Percentiles rank a stretch among this genome's conserved stretches.
Conservation (phyloP, 139 green algal species). For the Astrephomene gubernaculifera region DNA sequence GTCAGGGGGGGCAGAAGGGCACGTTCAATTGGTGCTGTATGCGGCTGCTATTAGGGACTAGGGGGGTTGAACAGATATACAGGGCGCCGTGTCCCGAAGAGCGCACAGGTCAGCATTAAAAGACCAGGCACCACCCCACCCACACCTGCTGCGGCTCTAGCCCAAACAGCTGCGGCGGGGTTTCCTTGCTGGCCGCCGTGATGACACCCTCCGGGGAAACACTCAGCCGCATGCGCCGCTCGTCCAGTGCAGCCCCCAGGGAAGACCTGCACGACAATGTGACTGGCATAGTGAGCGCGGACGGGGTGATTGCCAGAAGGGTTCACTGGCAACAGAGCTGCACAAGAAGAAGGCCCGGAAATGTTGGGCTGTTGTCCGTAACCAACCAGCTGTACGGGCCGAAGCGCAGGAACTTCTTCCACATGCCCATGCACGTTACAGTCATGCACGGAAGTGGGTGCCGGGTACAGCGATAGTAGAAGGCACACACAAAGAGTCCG, state of each 20-base stretch:
- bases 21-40: too few species aligned
- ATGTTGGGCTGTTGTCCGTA: not conserved
- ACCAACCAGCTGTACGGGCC: not conserved
- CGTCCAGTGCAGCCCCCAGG: not conserved
- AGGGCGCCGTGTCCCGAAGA: too few species aligned
- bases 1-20: too few species aligned
- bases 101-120: too few species aligned
- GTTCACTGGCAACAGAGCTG: not conserved
- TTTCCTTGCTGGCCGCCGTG: not conserved
- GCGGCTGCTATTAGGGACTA: too few species aligned
- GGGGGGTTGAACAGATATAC: too few species aligned
- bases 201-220: not conserved
- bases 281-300: not conserved
- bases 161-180: not conserved
- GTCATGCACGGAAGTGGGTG: not conserved
- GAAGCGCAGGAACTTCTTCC: not conserved
- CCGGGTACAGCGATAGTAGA: not conserved
- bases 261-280: not conserved
- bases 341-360: not conserved
- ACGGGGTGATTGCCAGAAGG: not conserved
- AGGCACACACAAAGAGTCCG: not conserved
- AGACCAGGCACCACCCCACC: too few species aligned
- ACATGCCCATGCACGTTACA: not conserved
- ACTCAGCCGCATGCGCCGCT: conserved; percentile 3
- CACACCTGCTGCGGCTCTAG: not conserved